Base-by-base conservation (phyloP, 495 filamentous ascomycete genomes). In the Saxophila tyrrhenica region DNA sequence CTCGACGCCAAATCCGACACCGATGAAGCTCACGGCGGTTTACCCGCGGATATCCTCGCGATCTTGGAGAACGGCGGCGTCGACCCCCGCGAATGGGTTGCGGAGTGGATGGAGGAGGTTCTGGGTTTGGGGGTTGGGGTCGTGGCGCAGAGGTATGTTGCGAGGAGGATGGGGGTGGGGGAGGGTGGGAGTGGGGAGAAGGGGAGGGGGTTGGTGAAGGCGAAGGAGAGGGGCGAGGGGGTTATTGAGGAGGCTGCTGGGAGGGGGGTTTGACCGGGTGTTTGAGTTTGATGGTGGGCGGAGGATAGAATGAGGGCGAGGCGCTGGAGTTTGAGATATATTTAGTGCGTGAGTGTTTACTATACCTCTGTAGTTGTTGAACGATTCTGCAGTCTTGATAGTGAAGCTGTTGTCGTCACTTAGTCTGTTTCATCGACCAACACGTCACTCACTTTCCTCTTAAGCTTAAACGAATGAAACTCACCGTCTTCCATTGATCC, bases 131-230 rank as follows among this genome's bases (percentile, higher is more conserved):
- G 81, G 3, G 78, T 89, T 0, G 94, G 92, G 5, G 69, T 94
- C 19, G 81, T 97, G 11, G 92, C 92, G n/a, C 92, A 98, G 75
- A 74, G 88, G 58, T 98, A 98, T 67, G 94, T 98, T 3, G 92
- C 92, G 5, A 78, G 87, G 50, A 72, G 92, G 47, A 98, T 98
- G 92, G 88, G 92, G 17, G 89, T 98, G 3, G 92, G 92, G 45
- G 87, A 94, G 68, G 79, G 84, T 7, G 83, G 82, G 7, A 79
- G 91, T 52, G 86, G 85, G 17, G 82, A 83, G 71, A 86, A 88
- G 58, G 91, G 88, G 69, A 80, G 80, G 61, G 83, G 82, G 73
- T 77, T 84, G 62, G 81, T 85, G 63, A n/a, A n/a, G 29, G 76
- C 80, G 3, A 61, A 91, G 25, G 78, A 84, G 55, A 81, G 80